Evolutionary conservation across 1,284 basidiomycete genomes (phyloP).

Genomic region (Leccinum glutinopallens): DNA sequence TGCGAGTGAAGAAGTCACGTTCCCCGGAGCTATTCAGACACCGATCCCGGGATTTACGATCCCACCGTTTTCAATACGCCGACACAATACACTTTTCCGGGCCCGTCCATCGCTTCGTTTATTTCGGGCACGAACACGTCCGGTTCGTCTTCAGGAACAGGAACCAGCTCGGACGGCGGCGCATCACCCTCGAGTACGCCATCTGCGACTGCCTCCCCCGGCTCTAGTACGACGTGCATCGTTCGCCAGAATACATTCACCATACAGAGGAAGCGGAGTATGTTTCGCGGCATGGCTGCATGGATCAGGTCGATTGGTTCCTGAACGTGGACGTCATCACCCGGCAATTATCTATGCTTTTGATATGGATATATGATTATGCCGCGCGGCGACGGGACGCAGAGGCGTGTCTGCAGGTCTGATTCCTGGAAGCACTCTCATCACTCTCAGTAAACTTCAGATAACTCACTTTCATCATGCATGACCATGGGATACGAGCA

Average conservation of each 20-base stretch:
- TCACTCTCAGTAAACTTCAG: no score
- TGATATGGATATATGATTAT: background rate
- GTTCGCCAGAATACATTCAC: constrained; percentile 28
- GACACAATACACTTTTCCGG: constrained; percentile 50
- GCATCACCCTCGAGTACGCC: constrained; percentile 5
- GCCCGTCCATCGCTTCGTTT: constrained; percentile 50
- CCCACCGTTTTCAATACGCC: constrained; percentile 41
- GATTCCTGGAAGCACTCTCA: no score
- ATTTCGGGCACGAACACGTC: constrained; percentile 25
- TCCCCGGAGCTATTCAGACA: constrained; percentile 68
- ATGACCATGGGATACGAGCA: constrained; percentile 69
- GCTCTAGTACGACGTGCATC: constrained; percentile 14
- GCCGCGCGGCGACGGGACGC: background rate
- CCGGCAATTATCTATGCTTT: constrained; percentile 3
- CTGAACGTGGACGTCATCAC: constrained; percentile 1
- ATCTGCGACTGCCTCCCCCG: constrained; percentile 11
- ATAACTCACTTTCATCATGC: no score
- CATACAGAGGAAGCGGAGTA: constrained; percentile 22
- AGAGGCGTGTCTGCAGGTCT: background rate
- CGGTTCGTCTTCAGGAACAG: constrained; percentile 30
- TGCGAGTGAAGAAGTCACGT: constrained; percentile 51
- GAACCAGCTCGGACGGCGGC: constrained; percentile 46
- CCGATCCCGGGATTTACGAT: constrained; percentile 62
- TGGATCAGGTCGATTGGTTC: constrained; percentile 30
- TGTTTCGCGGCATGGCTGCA: constrained; percentile 22